Conservation (phyloP, 2,329 filamentous ascomycete species). For the Chaetomium sp. region DNA sequence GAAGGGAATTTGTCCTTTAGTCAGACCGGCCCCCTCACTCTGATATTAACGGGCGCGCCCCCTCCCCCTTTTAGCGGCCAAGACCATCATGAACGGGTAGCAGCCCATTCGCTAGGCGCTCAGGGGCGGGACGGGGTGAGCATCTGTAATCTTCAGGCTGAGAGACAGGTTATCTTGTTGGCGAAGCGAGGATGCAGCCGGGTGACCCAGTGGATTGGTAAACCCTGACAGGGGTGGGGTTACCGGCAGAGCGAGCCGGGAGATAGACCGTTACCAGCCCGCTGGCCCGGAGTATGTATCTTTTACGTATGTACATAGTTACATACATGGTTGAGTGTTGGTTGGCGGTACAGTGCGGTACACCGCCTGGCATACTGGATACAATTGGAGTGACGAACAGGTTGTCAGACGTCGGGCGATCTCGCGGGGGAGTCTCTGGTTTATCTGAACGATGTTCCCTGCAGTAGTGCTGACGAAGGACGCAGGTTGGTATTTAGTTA, state of each 20-base stretch:
- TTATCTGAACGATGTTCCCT: neutral
- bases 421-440: neutral
- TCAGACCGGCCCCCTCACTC: constrained; percentile 1
- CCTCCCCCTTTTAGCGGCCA: neutral
- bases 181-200: neutral
- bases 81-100: neutral
- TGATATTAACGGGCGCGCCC: neutral
- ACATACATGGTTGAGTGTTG: neutral
- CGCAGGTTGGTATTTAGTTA: neutral
- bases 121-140: neutral
- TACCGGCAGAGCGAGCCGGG: neutral
- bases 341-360: neutral
- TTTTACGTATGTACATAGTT: neutral
- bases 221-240: constrained; percentile 11
- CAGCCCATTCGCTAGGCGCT: neutral
- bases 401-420: neutral
- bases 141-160: neutral
- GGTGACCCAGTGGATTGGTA: constrained; percentile 14
- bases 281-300: neutral
- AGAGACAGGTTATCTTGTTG: neutral
- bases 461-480: neutral
- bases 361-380: constrained; percentile 1
- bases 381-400: neutral
- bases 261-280: constrained; percentile 2
- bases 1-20: neutral